phyloP scores from a whole-genome alignment of 2,329 filamentous ascomycete genomes.

The Leptographium procerum region DNA sequence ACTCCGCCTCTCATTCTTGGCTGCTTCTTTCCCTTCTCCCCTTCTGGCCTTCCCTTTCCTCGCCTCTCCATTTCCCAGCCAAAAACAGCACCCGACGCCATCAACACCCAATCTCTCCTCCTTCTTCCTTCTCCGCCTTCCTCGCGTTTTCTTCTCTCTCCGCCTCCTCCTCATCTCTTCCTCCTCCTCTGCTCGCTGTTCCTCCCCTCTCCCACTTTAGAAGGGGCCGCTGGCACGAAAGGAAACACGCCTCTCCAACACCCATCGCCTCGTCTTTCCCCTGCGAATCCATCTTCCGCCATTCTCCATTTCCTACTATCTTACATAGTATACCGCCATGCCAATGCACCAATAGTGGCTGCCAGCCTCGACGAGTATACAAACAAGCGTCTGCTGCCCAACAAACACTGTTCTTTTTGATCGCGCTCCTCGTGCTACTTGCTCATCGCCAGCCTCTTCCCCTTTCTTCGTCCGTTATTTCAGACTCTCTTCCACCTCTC shows the following conservation, averaged over 20 bases:
- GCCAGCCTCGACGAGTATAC: background rate
- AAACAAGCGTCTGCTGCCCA: background rate
- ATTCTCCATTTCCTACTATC: too few species aligned
- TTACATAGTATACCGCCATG: background rate
- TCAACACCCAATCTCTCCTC: background rate
- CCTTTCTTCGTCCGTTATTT: background rate
- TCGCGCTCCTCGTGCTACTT: background rate
- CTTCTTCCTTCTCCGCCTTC: background rate
- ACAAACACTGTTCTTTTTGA: background rate
- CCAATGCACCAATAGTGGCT: constrained; percentile 3
- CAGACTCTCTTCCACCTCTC: background rate
- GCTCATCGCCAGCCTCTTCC: background rate
- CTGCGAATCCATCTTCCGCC: background rate
- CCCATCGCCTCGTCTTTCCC: background rate
- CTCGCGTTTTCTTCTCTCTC: background rate
- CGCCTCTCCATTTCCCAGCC: background rate
- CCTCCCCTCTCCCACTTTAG: background rate
- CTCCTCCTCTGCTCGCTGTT: background rate
- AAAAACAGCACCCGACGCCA: background rate
- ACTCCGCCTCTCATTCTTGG: background rate
- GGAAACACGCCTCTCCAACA: background rate
- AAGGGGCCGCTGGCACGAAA: background rate
- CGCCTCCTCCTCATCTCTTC: background rate
- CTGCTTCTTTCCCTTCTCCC: background rate
- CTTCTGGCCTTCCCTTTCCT: background rate